Base-by-base conservation (phyloP, 345 rosid genomes). In the Rhodomyrtus tomentosa region DNA sequence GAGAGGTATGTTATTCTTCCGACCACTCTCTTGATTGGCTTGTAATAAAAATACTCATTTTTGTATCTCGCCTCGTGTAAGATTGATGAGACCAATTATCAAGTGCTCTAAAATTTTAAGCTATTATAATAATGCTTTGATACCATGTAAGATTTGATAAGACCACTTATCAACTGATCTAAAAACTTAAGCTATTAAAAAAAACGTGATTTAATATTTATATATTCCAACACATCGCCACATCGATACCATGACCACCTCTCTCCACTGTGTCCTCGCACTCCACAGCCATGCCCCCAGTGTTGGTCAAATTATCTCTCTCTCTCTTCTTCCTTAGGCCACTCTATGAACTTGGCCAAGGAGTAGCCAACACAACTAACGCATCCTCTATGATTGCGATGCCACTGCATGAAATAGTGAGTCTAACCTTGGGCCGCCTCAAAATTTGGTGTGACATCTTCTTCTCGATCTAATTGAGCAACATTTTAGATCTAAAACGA, bases 11-110 rank as follows among this genome's bases (percentile, higher is more conserved):
- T n/a, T n/a, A 62, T 32, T 32, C 0, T 36, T 7, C 6, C 3
- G 0, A 2, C 6, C 12, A 62, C 10, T 62, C 5, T 62, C 76
- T 32, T 3, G 0, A 32, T 62, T 3, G 8, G 0, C 32, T 32
- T 32, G 42, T 62, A 32, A 32, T 16, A 1, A 62, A 32, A 12
- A 32, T 0, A 3, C 24, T 14, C 7, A 14, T 58, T 9, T 13
- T 0, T 8, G 1, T 56, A 56, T 25, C n/a, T n/a, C 3, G 32
- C 8, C 68, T 25, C 3, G n/a, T n/a, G n/a, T n/a, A n/a, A n/a
- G n/a, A n/a, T n/a, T n/a, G n/a, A n/a, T n/a, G n/a, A n/a, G n/a
- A n/a, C n/a, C n/a, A n/a, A n/a, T n/a, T n/a, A n/a, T n/a, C n/a
- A n/a, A n/a, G n/a, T n/a, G n/a, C n/a, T n/a, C n/a, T n/a, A n/a